Percentiles rank a stretch among this genome's conserved stretches.
Conservation (phyloP, 352 stramenopile genomes). For the Phytophthora pisi region DNA sequence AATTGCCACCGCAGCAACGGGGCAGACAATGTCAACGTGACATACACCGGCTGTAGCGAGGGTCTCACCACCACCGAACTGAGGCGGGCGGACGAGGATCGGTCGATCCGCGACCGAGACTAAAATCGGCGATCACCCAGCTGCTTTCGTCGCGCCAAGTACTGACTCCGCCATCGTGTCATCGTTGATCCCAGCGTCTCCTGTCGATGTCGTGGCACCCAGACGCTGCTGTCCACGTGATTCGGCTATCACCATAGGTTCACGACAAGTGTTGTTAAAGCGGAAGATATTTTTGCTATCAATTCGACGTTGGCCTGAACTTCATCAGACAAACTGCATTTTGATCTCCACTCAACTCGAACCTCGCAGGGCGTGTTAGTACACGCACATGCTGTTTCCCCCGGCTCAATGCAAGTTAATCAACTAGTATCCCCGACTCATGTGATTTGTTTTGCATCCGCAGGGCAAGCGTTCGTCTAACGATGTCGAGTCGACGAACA, state of each 20-base stretch:
- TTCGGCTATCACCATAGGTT: neutral
- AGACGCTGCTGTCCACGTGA: neutral
- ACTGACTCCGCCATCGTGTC: constrained; percentile 1
- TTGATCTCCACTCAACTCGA: neutral
- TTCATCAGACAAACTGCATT: neutral
- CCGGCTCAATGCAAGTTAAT: neutral
- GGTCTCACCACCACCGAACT: neutral
- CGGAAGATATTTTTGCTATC: neutral
- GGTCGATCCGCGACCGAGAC: neutral
- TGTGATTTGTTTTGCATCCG: neutral
- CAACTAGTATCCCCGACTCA: neutral
- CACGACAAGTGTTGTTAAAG: neutral
- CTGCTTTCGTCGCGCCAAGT: constrained; percentile 15
- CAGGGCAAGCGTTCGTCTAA: neutral
- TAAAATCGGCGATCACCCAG: constrained; percentile 16
- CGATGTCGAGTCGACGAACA: neutral
- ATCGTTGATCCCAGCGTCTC: constrained; percentile 3
- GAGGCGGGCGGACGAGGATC: constrained; percentile 3
- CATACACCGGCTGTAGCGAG: neutral
- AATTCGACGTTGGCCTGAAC: neutral
- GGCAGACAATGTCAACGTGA: neutral
- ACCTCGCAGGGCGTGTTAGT: neutral
- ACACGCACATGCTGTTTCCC: neutral
- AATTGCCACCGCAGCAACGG: neutral
- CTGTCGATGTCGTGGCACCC: neutral